phyloP scores from a whole-genome alignment of 2,329 filamentous ascomycete genomes.

The Rachicladosporium sp. region DNA sequence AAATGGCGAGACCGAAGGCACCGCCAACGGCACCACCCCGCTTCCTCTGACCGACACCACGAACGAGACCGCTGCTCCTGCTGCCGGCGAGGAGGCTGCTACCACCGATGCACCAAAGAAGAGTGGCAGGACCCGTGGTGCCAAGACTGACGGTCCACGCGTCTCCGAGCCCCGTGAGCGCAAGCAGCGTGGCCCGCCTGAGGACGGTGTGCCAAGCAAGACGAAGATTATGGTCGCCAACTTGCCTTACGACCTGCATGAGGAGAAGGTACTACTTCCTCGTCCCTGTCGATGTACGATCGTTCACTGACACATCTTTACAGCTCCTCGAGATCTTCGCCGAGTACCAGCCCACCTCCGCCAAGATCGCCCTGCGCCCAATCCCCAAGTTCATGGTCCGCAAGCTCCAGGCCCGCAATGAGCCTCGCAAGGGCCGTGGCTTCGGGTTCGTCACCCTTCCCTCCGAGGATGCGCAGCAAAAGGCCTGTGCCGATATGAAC shows the following conservation, averaged over 20 bases:
- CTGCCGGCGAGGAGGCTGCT: conserved; percentile 36
- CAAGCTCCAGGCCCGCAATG: conserved; percentile 96
- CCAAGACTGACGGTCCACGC: too few relatives aligned
- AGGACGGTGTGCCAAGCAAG: conserved; percentile 96
- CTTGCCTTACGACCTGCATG: conserved; percentile 92
- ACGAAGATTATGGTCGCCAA: conserved; percentile 99
- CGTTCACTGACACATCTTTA: conserved; percentile 15
- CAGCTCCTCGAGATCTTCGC: conserved; percentile 96
- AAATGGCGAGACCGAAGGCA: conserved; percentile 33
- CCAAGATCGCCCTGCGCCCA: conserved; percentile 96
- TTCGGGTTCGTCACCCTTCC: conserved; percentile 96
- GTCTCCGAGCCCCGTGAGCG: conserved; percentile 42
- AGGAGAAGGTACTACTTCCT: conserved; percentile 66
- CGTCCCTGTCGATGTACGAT: not conserved
- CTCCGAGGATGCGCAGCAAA: conserved; percentile 91
- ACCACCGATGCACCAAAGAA: conserved; percentile 25
- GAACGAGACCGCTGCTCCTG: conserved; percentile 44
- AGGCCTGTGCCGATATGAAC: conserved; percentile 97
- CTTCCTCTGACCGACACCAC: conserved; percentile 39
- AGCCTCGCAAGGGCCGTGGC: conserved; percentile 96
- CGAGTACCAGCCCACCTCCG: conserved; percentile 81
- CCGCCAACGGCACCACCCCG: conserved; percentile 36
- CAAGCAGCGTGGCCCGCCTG: conserved; percentile 85
- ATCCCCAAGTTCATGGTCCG: conserved; percentile 99
- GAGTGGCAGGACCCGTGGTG: conserved; percentile 24